Evolutionary conservation across 495 filamentous ascomycete species (phyloP).

Genomic region (Cenococcum geophilum): DNA sequence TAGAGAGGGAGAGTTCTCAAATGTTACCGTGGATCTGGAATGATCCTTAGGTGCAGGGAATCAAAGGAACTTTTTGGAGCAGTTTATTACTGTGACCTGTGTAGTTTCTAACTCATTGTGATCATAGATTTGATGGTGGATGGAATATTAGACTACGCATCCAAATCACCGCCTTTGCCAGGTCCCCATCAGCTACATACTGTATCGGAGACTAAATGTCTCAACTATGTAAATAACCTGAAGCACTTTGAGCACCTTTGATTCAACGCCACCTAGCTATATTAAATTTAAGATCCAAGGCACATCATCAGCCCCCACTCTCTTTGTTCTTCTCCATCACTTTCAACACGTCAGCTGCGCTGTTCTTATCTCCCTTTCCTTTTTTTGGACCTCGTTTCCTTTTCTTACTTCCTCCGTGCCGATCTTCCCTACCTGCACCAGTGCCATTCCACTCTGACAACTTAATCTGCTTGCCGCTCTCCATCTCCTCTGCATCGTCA

Average conservation of each 20-base stretch:
- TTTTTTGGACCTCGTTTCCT: constrained; percentile 81
- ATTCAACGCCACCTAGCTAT: no score
- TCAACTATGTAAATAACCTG: no score
- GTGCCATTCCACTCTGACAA: constrained; percentile 54
- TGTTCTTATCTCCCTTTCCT: constrained; percentile 78
- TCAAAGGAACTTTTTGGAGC: background rate
- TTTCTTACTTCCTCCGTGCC: constrained; percentile 51
- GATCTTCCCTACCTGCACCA: constrained; percentile 46
- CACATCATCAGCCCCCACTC: constrained; percentile 12
- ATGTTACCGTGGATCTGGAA: constrained; percentile 76
- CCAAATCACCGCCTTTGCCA: background rate
- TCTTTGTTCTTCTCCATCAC: constrained; percentile 66
- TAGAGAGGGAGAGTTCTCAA: constrained; percentile 96
- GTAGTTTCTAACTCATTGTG: constrained; percentile 2
- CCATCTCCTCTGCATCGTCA: constrained; percentile 79
- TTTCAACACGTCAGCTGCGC: constrained; percentile 68
- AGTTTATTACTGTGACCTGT: background rate
- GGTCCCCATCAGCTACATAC: no score
- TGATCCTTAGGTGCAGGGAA: constrained; percentile 1
- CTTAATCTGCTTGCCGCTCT: constrained; percentile 49
- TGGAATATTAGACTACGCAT: background rate
- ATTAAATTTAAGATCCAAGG: no score
- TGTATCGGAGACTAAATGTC: no score
- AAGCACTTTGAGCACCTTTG: no score
- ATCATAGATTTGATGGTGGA: background rate